Percentiles rank a stretch among this genome's conserved stretches.
Conservation (phyloP, 2,329 filamentous ascomycete species). For the Colletotrichum tofieldiae region DNA sequence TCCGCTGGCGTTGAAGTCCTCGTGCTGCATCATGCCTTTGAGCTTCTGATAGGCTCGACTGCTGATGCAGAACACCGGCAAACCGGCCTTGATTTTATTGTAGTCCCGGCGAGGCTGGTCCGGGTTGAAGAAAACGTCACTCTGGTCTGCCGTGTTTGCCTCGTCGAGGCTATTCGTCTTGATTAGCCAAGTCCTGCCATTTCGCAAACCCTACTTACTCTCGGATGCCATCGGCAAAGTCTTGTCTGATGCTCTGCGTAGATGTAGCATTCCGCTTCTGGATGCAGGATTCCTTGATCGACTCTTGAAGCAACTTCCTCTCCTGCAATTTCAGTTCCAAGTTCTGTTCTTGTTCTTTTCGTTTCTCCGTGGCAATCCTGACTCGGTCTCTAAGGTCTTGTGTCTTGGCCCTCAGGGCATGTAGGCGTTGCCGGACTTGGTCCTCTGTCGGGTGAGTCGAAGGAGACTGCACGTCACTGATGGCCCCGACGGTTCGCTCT, state of each 20-base stretch:
- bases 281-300: slow-evolving; percentile 58
- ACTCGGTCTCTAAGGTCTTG: neutral
- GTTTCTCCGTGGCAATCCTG: neutral
- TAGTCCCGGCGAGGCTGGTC: slow-evolving; percentile 68
- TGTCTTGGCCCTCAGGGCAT: neutral
- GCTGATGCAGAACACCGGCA: slow-evolving; percentile 77
- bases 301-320: neutral
- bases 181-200: slow-evolving; percentile 66
- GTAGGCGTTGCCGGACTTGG: slow-evolving; percentile 14
- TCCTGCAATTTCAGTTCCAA: neutral
- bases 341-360: neutral
- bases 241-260: slow-evolving; percentile 41
- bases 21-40: slow-evolving; percentile 66
- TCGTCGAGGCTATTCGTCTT: neutral
- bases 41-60: slow-evolving; percentile 75
- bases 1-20: slow-evolving; percentile 63
- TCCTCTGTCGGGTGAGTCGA: neutral
- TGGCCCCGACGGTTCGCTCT: too few relatives aligned
- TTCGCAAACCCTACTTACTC: slow-evolving; percentile 56
- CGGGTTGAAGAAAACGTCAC: too few relatives aligned
- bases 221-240: slow-evolving; percentile 53
- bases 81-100: slow-evolving; percentile 65
- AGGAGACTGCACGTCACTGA: too few relatives aligned
- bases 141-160: neutral
- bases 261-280: slow-evolving; percentile 70